phyloP scores from a whole-genome alignment of 139 green algal species.

The Picochlorum costavermella region DNA sequence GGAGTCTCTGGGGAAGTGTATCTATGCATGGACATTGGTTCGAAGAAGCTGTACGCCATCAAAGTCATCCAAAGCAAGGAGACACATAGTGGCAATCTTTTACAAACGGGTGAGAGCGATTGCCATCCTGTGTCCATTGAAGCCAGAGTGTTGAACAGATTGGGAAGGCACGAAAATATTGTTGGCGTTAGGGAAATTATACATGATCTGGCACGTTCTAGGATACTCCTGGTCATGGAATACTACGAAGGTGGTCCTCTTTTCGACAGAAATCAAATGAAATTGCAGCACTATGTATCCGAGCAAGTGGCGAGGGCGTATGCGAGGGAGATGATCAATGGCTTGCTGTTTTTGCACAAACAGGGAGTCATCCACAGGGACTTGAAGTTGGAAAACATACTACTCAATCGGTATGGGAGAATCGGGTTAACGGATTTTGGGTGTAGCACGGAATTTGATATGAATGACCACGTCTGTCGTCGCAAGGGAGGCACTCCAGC shows the following conservation, averaged over 20 bases:
- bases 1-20: conserved; percentile 72
- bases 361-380: conserved; percentile 75
- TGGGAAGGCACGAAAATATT: conserved; percentile 60
- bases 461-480: conserved; percentile 28
- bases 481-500: conserved; percentile 55
- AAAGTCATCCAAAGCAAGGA: conserved; percentile 47
- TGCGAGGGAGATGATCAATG: conserved; percentile 64
- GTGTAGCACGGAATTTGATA: conserved; percentile 42
- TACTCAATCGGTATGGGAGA: conserved; percentile 49
- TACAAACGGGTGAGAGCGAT: conserved; percentile 49
- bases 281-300: conserved; percentile 44
- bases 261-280: conserved; percentile 55
- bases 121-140: not conserved
- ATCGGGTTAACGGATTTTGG: conserved; percentile 77
- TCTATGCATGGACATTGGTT: conserved; percentile 66
- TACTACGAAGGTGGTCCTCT: conserved; percentile 71
- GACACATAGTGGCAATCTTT: conserved; percentile 18
- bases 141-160: not conserved
- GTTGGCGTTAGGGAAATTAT: conserved; percentile 67
- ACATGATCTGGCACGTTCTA: conserved; percentile 54
- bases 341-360: conserved; percentile 69
- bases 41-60: conserved; percentile 68
- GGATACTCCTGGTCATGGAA: conserved; percentile 81
- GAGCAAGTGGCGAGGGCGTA: conserved; percentile 62
- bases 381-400: conserved; percentile 79